Evolutionary conservation across 257 asterid genomes (phyloP).

Genomic region (Jacaranda copaia): DNA sequence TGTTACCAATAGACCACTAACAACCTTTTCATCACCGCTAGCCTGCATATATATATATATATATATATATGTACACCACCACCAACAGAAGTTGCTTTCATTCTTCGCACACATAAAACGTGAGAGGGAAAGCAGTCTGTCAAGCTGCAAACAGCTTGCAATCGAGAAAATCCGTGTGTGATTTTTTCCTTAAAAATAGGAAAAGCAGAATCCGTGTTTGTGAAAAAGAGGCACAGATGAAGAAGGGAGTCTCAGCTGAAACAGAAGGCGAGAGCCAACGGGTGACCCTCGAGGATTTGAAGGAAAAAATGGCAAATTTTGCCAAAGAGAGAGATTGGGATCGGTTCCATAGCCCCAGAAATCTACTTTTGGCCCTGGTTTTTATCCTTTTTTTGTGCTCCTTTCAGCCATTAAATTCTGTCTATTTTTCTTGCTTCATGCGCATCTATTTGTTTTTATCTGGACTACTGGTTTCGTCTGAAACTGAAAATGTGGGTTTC

Average conservation of each 20-base stretch:
- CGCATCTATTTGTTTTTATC: background rate
- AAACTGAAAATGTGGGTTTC: background rate
- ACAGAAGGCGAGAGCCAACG: background rate
- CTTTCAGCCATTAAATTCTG: background rate
- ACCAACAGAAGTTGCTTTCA: too few relatives aligned
- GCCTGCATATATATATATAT: too few relatives aligned
- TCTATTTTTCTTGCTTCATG: background rate
- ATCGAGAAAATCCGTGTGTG: background rate
- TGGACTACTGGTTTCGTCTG: background rate
- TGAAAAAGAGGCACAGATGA: background rate
- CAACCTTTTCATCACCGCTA: too few relatives aligned
- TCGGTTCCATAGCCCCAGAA: constrained; percentile 68
- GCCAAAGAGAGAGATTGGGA: constrained; percentile 70
- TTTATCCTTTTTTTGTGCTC: background rate
- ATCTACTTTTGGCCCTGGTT: constrained; percentile 67
- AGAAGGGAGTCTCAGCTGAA: background rate
- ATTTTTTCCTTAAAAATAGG: background rate
- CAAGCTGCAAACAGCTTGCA: background rate
- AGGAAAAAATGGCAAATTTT: constrained; percentile 56
- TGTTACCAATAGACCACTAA: too few relatives aligned
- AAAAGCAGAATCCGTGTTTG: too few relatives aligned
- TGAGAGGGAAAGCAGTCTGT: too few relatives aligned
- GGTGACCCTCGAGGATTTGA: constrained; percentile 50
- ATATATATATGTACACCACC: too few relatives aligned
- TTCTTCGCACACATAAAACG: too few relatives aligned